These are phyloP conservation scores for Botrytis fragariae DNA, from an alignment of 2,329 filamentous ascomycete species.

Conservation along the genomic window DNA sequence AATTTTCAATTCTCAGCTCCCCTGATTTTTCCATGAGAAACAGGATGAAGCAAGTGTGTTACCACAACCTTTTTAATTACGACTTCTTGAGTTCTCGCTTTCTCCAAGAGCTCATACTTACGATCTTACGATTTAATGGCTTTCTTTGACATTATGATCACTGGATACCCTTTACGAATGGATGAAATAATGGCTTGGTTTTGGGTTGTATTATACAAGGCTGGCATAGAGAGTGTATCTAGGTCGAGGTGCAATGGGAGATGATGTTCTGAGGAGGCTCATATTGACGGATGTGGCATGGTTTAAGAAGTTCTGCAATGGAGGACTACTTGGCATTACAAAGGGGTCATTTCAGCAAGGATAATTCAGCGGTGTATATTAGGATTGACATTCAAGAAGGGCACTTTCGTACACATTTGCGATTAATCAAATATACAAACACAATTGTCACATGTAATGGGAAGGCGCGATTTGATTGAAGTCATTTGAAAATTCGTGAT, in stretches of 20 bases:
- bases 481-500: conserved; percentile 28
- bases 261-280: neutral
- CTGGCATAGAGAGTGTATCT: neutral
- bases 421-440: neutral
- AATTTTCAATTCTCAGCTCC: neutral
- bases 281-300: neutral
- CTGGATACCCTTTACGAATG: conserved; percentile 7
- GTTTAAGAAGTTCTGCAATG: neutral
- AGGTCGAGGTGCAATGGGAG: neutral
- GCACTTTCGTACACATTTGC: neutral
- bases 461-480: neutral
- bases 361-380: neutral
- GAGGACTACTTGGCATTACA: neutral
- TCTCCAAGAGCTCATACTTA: neutral
- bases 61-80: neutral
- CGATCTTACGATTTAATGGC: neutral
- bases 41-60: neutral
- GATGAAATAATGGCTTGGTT: conserved; percentile 10
- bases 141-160: neutral
- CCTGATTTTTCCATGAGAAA: neutral
- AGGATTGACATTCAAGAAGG: neutral
- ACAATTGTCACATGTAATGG: neutral
- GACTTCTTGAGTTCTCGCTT: neutral
- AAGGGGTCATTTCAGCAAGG: neutral
- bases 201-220: neutral